phyloP scores from a whole-genome alignment of 2,329 filamentous ascomycete species.

The Orbilia ellipsospora region DNA sequence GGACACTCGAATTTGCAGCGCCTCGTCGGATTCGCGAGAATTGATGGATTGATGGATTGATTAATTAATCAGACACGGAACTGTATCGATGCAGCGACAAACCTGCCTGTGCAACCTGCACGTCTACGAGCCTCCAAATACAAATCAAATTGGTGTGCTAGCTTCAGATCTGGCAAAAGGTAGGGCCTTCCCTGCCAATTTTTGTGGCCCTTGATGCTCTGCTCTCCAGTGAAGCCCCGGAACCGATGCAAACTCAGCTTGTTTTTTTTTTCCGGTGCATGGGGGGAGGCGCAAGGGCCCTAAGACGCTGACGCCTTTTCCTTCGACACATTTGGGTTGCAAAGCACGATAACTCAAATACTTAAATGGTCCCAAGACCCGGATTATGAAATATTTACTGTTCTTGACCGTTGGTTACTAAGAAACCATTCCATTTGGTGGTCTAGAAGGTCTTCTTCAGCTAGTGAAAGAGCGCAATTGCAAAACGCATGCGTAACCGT shows the following conservation, averaged over 20 bases:
- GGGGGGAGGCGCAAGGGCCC: slow-evolving; percentile 25
- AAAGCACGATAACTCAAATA: slow-evolving; percentile 36
- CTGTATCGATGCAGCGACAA: background rate
- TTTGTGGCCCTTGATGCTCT: slow-evolving; percentile 4
- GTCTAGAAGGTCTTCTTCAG: slow-evolving; percentile 1
- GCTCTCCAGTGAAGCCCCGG: background rate
- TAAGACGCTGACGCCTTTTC: slow-evolving; percentile 22
- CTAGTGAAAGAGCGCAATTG: background rate
- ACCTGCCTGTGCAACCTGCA: slow-evolving; percentile 2
- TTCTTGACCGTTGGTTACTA: background rate
- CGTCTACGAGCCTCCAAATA: slow-evolving; percentile 36
- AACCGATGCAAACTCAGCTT: slow-evolving; percentile 14
- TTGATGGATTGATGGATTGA: slow-evolving; percentile 5
- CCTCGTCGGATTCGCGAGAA: slow-evolving; percentile 7
- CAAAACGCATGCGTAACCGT: background rate
- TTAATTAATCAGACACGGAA: background rate
- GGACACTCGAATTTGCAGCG: background rate
- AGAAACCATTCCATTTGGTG: background rate
- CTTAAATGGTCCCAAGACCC: slow-evolving; percentile 15
- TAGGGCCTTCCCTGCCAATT: background rate
- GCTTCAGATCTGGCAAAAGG: slow-evolving; percentile 6
- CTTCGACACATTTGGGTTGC: slow-evolving; percentile 10
- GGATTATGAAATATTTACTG: slow-evolving; percentile 33
- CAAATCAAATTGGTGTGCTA: slow-evolving; percentile 27
- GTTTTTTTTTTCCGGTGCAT: slow-evolving; percentile 9